Conservation (phyloP, 495 filamentous ascomycete species). For the Penicillium herquei region DNA sequence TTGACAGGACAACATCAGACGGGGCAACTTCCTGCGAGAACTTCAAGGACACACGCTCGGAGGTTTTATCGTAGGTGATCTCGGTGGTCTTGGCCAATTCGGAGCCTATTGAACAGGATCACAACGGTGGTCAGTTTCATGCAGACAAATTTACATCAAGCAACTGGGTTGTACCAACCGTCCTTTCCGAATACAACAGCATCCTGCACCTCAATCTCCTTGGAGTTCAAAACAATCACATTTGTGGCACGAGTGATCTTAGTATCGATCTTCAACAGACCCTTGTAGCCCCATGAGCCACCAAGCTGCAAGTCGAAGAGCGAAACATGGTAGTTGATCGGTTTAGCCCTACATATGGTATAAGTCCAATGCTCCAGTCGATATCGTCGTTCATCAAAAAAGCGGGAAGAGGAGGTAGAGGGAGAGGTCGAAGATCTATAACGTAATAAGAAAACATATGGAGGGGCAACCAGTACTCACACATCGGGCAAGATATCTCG, state of each 20-base stretch:
- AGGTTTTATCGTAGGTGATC: conserved; percentile 74
- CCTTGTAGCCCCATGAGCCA: conserved; percentile 76
- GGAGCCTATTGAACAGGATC: conserved; percentile 19
- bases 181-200: conserved; percentile 35
- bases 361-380: neutral
- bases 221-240: conserved; percentile 71
- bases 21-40: conserved; percentile 65
- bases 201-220: conserved; percentile 41
- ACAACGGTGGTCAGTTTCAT: conserved; percentile 9
- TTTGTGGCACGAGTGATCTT: conserved; percentile 61
- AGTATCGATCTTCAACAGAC: conserved; percentile 64
- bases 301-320: conserved; percentile 75
- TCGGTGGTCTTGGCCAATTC: conserved; percentile 55
- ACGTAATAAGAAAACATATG: neutral
- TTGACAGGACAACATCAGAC: conserved; percentile 59
- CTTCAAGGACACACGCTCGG: conserved; percentile 71
- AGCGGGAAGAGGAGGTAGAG: neutral
- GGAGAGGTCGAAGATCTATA: neutral
- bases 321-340: conserved; percentile 79
- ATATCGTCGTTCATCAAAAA: neutral
- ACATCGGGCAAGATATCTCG: conserved; percentile 53
- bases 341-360: conserved; percentile 61
- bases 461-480: conserved; percentile 31
- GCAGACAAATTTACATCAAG: neutral
- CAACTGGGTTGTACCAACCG: conserved; percentile 17